Conservation (phyloP, 2,329 filamentous ascomycete genomes). For the Epichloe glyceriae region DNA sequence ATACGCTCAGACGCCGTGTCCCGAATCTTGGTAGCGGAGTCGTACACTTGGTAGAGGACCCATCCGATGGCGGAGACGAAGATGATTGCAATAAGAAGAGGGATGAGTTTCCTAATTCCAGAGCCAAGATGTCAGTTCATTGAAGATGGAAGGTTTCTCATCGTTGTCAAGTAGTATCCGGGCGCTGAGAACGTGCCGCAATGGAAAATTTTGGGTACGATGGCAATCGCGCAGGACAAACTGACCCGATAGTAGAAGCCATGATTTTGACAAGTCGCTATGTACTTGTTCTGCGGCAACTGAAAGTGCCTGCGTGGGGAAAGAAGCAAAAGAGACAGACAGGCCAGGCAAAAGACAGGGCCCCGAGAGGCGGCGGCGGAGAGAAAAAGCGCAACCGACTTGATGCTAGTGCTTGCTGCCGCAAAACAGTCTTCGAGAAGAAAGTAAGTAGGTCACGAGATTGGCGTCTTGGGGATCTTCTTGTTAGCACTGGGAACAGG, state of each 20-base stretch:
- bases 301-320: neutral
- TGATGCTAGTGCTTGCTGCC: too few relatives aligned
- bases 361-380: too few relatives aligned
- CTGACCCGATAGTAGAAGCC: slow-evolving; percentile 7
- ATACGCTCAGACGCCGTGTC: slow-evolving; percentile 54
- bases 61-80: slow-evolving; percentile 45
- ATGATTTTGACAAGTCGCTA: neutral
- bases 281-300: too few relatives aligned
- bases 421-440: too few relatives aligned
- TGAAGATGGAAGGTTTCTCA: neutral
- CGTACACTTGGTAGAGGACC: slow-evolving; percentile 60
- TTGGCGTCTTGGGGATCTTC: too few relatives aligned
- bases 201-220: too few relatives aligned
- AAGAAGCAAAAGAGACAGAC: neutral
- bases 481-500: too few relatives aligned
- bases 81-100: slow-evolving; percentile 49
- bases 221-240: neutral
- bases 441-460: too few relatives aligned
- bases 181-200: neutral
- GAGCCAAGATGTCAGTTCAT: neutral
- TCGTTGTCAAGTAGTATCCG: neutral
- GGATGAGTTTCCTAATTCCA: slow-evolving; percentile 44
- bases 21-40: slow-evolving; percentile 53
- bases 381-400: too few relatives aligned
- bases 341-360: too few relatives aligned